Evolutionary conservation across 2,329 filamentous ascomycete species (phyloP), one percentile per base, ranked within the genome.

Genomic region (Mariannaea elegans): DNA sequence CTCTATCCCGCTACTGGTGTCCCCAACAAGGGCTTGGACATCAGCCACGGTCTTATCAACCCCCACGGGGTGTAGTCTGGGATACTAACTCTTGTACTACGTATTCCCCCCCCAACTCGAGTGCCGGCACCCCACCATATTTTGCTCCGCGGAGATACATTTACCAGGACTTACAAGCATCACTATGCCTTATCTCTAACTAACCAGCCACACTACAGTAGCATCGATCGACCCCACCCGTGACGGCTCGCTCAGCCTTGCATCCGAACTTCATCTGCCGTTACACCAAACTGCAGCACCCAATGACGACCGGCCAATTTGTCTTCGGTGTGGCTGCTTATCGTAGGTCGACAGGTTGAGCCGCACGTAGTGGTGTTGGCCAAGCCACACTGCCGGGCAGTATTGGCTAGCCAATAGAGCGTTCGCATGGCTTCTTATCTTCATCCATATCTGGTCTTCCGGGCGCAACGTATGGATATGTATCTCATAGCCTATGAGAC

Each of bases 81-180:
- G 59, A 44, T 41, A 24, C 46, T 56, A 36, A 39, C 41, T 50
- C 41, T 27, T 58, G 24, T 9, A 9, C 5, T 27, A n/a, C 24
- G 24, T 51, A 59, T 63, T 61, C 59, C 66, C 52, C 56, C 19
- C 41, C 32, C 31, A 71, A 69, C 68, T 69, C 69, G 69, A 60
- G 58, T 41, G n/a, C 45, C 38, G 34, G 49, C 65, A 55, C 58
- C 58, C 63, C 66, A 59, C 66, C 52, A 59, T 36, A 23, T 23
- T 39, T 32, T 18, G 36, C 68, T 70, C 68, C 68, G 68, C 68
- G 66, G 68, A 71, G 66, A 71, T 68, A 64, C 68, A 62, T 56
- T 62, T 41, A 61, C 58, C 65, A 47, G 51, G 48, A 34, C 56
- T 50, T 49, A 23, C 45, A 67, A 60, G 45, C 56, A 65, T 58